Evolutionary conservation across 306 rosid genomes (phyloP).

Genomic region (Quercus alba): DNA sequence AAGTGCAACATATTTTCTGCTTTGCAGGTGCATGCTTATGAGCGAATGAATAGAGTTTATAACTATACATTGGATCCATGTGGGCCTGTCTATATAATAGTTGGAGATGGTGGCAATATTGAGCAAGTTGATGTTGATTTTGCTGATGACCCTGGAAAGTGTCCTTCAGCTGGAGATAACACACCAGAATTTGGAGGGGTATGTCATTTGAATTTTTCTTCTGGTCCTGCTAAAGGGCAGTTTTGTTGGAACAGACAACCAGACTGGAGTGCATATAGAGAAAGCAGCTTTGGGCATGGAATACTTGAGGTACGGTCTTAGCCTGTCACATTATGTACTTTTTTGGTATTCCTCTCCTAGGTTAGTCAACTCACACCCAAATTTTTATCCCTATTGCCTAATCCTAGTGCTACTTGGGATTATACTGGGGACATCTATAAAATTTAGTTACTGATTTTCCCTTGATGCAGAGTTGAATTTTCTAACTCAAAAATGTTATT

Average conservation of each 20-base stretch:
- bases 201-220: constrained; percentile 71
- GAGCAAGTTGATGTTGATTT: constrained; percentile 83
- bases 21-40: constrained; percentile 88
- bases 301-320: constrained; percentile 66
- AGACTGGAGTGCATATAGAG: constrained; percentile 93
- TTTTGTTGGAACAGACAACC: constrained; percentile 89
- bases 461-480: background rate
- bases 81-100: constrained; percentile 79
- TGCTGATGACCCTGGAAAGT: constrained; percentile 86
- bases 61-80: constrained; percentile 79
- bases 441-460: background rate
- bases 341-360: background rate
- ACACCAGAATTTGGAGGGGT: constrained; percentile 82
- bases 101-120: constrained; percentile 95
- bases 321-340: background rate
- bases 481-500: background rate
- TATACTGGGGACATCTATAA: background rate
- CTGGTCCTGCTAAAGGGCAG: constrained; percentile 75
- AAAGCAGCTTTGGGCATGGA: constrained; percentile 98
- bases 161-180: constrained; percentile 79
- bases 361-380: background rate
- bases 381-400: background rate
- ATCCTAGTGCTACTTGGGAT: background rate
- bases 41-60: constrained; percentile 82
- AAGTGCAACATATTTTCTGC: constrained; percentile 3